Evolutionary conservation across 768 basidiomycete species (phyloP).

Genomic region (Lepiota brunneoincarnata): DNA sequence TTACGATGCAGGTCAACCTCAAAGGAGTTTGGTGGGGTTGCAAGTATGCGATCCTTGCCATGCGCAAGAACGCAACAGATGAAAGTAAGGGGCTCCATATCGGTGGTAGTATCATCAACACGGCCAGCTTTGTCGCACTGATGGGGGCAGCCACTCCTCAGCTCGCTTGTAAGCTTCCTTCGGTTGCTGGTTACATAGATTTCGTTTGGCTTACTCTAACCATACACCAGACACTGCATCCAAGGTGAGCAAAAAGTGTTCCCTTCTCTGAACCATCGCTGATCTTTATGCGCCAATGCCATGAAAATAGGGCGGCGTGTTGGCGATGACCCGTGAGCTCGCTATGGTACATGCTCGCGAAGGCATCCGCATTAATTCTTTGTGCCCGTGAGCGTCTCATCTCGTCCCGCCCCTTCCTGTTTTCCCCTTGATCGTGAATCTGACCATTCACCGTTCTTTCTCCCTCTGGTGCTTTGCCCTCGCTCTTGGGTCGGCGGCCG

Average conservation of each 20-base stretch:
- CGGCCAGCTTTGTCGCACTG: conserved; percentile 94
- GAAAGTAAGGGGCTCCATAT: conserved; percentile 72
- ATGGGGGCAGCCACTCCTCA: conserved; percentile 98
- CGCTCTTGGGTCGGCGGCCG: conserved; percentile 9
- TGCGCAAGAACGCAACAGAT: conserved; percentile 90
- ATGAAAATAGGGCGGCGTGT: conserved; percentile 78
- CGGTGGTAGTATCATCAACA: conserved; percentile 96
- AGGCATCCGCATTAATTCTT: conserved; percentile 92
- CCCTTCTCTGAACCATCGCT: background rate
- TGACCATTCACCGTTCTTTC: background rate
- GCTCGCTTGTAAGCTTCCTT: conserved; percentile 73
- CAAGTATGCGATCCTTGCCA: conserved; percentile 95
- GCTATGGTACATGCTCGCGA: conserved; percentile 98
- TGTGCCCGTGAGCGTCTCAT: conserved; percentile 80
- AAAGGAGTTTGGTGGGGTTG: conserved; percentile 99
- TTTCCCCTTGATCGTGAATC: background rate
- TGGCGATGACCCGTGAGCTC: conserved; percentile 96
- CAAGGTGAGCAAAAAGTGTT: conserved; percentile 49
- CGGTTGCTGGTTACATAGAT: background rate
- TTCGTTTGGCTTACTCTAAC: conserved; percentile 15
- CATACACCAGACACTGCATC: conserved; percentile 79
- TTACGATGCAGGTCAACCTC: conserved; percentile 91
- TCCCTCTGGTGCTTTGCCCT: conserved; percentile 8
- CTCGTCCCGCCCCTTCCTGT: conserved; percentile 6
- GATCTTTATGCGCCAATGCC: conserved; percentile 10